phyloP scores from a whole-genome alignment of 306 rosid genomes.

The Dryas alaskensis region DNA sequence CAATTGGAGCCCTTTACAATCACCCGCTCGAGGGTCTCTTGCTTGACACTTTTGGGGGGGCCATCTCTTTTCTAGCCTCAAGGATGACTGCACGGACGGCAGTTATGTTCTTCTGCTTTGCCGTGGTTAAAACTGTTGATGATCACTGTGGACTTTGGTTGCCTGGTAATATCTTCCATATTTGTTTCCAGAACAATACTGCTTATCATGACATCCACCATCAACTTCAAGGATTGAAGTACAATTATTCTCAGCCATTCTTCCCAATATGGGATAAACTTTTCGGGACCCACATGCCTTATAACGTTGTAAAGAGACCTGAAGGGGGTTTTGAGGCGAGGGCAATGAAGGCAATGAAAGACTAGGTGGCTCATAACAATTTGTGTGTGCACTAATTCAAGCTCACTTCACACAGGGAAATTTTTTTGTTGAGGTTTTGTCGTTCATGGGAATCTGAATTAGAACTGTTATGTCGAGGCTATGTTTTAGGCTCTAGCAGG shows the following conservation, averaged over 20 bases:
- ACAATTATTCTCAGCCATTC: conserved; percentile 87
- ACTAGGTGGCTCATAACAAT: conserved; percentile 26
- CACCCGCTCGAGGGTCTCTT: conserved; percentile 88
- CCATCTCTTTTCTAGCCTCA: conserved; percentile 66
- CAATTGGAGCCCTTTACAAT: conserved; percentile 87
- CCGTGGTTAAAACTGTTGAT: conserved; percentile 74
- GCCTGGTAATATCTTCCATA: conserved; percentile 75
- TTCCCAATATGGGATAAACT: conserved; percentile 83
- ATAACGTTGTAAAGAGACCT: conserved; percentile 56
- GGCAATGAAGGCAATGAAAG: conserved; percentile 48
- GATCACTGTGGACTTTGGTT: conserved; percentile 92
- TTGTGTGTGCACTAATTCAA: conserved; percentile 14
- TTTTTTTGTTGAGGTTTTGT: conserved; percentile 18
- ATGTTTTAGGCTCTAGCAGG: conserved; percentile 19
- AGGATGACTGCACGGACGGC: conserved; percentile 88
- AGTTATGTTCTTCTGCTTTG: conserved; percentile 73
- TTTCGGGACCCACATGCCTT: conserved; percentile 83
- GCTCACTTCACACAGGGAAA: conserved; percentile 13
- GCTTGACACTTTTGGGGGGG: conserved; percentile 85
- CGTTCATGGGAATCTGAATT: conserved; percentile 8
- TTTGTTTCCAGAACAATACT: conserved; percentile 73
- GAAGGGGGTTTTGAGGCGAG: conserved; percentile 78
- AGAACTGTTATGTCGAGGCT: conserved; percentile 21
- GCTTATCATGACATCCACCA: conserved; percentile 96
- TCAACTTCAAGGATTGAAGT: conserved; percentile 80